Evolutionary conservation across 176 grass and related monocot species (phyloP), one percentile per base, ranked within the genome.

Genomic region (Lolium rigidum): DNA sequence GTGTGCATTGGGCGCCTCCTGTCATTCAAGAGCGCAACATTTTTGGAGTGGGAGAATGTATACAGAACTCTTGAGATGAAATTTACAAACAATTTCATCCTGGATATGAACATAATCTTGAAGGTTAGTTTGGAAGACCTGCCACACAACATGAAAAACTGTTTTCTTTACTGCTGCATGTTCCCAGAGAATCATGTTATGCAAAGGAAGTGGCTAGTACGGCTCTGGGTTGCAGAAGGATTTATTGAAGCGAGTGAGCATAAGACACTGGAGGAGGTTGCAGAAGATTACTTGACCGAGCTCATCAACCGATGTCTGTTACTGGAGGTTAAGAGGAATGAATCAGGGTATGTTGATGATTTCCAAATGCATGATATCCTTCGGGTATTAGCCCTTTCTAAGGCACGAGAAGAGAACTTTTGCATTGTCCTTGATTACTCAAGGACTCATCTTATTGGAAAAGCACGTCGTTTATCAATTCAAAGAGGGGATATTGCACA

Each of bases 161-260:
- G 90, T 13, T 86, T 92, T 63, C 80, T 92, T 3, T 79, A 92
- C 28, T 86, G 83, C 49, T 82, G 78, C 46, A 78, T 92, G 46
- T 92, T 88, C 57, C 86, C 90, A 17, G 86, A 92, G 26, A 79
- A 88, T 73, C 81, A 74, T 88, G 24, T 25, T 2, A 69, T 92
- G 14, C 31, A 69, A 67, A 89, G 78, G 51, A 89, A 86, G 20
- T 78, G 38, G 69, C 39, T 89, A 2, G 71, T 83, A n/a, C 77
- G 77, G 20, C 77, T 89, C 7, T 89, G 90, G 83, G 51, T 92
- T 18, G 90, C 86, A 6, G 86, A 88, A 64, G 90, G 90, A 15
- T 77, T 77, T 77, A 37, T 77, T 21, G 75, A 77, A 5, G 75
- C 18, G 0, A 77, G 75, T 69, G 79, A 82, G 79, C 61, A 35